Conservation (phyloP, 192 early-diverging fungal species). For the Phlyctochytrium bullatum region DNA sequence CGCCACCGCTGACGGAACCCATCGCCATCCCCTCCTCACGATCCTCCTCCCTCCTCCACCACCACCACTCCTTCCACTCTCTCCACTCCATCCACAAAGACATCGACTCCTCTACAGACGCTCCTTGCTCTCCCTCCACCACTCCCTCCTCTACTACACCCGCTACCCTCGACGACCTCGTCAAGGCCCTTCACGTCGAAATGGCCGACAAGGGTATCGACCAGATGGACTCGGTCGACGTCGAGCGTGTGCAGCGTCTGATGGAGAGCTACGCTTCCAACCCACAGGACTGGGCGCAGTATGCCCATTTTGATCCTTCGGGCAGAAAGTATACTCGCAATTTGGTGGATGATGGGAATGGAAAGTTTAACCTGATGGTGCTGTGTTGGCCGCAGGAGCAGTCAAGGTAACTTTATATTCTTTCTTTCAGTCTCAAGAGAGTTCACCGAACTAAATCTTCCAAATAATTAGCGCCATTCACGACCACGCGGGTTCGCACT, state of each 20-base stretch:
- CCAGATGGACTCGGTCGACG: constrained; percentile 44
- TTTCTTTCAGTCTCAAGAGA: background rate
- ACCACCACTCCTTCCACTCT: too few relatives aligned
- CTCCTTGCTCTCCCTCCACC: too few relatives aligned
- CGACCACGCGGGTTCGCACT: constrained; percentile 86
- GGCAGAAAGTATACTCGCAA: constrained; percentile 76
- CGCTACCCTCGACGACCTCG: constrained; percentile 46
- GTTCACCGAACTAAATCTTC: background rate
- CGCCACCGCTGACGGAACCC: too few relatives aligned
- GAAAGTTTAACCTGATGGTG: constrained; percentile 89
- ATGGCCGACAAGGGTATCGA: constrained; percentile 59
- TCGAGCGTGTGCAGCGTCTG: constrained; percentile 52
- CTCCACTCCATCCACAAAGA: too few relatives aligned
- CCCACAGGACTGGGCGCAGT: constrained; percentile 70
- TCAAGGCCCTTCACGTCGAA: constrained; percentile 46
- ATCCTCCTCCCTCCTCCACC: too few relatives aligned
- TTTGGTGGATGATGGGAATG: constrained; percentile 86
- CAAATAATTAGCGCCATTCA: constrained; percentile 71
- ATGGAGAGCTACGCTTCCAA: constrained; percentile 72
- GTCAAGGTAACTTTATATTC: constrained; percentile 37
- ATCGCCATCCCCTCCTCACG: too few relatives aligned
- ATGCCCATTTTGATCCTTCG: constrained; percentile 68
- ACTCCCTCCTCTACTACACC: too few relatives aligned
- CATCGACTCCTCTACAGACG: too few relatives aligned
- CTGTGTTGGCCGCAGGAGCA: constrained; percentile 78